Base-by-base conservation (phyloP, 768 basidiomycete genomes). In the Leccinum incarnatum region DNA sequence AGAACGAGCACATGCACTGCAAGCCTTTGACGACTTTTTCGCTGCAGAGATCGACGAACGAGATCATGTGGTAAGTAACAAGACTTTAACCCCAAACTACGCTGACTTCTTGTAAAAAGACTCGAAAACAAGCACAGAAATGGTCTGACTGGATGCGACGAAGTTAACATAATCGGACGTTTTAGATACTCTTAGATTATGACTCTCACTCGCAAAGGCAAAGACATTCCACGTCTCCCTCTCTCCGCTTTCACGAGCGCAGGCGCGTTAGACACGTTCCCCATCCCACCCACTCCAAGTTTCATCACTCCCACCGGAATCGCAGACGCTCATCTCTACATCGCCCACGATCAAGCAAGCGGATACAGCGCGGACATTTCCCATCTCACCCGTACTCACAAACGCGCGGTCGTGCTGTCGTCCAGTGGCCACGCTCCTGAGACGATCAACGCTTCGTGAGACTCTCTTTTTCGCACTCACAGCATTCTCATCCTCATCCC, bases 191-290 rank as follows among this genome's bases (percentile, higher is more conserved):
- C 42, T 40, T 5, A 34, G 32, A 25, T 10, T 23, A 25, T 17
- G 47, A 48, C 23, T n/a, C 19, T 23, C 46, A 47, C 23, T 21
- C 85, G 87, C 66, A 90, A 82, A 69, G 83, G 80, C 25, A 89
- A 84, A 69, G 76, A 82, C 21, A 82, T 86, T 5, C 92, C 91
- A 8, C 81, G 79, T 49, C 83, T 94, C 12, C 90, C 91, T 0
- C 70, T 85, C 25, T 91, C 90, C 11, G 91, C 85, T 0, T 93
- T 93, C 71, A 82, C 79, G 25, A 88, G 81, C 72, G 78, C 86
- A 4, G 85, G 86, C 54, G 81, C 83, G 0, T 80, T 80, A 19
- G 89, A 91, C 48, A 75, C 75, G 1, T 91, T 91, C 68, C 88
- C 85, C 2, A 62, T 89, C 10, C 83, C 86, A 8, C 83, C 85